A percentile compares a stretch with the other conserved stretches of the same genome.
Evolutionary conservation across 768 basidiomycete genomes (phyloP).

Genomic region (Mycena olivaceomarginata): DNA sequence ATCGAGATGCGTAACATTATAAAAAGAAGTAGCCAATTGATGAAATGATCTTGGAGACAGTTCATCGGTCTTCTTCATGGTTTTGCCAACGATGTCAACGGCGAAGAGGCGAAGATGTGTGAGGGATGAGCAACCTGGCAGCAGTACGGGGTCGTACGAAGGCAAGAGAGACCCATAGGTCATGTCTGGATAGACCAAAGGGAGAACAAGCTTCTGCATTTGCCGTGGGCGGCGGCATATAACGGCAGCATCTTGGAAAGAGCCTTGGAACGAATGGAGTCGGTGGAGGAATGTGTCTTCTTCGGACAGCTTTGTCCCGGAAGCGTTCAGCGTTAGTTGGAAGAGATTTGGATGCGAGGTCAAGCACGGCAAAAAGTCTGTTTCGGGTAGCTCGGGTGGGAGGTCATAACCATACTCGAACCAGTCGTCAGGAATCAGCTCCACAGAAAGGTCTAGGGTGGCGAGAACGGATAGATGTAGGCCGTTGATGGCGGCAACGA

Average conservation of each 20-base stretch:
- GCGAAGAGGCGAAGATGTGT: neutral
- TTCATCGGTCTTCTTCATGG: neutral
- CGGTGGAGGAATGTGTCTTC: neutral
- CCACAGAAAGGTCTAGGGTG: neutral
- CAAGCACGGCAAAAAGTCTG: neutral
- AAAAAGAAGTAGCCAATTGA: neutral
- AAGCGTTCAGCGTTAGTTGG: neutral
- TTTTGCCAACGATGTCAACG: neutral
- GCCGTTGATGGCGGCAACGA: neutral
- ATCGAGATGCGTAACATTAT: neutral
- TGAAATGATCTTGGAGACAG: neutral
- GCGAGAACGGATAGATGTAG: neutral
- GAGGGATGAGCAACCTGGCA: neutral
- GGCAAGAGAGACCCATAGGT: neutral
- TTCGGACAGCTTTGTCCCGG: neutral
- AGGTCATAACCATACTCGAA: neutral
- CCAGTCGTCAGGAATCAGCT: neutral
- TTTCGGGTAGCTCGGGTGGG: neutral
- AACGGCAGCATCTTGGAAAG: neutral
- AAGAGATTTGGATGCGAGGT: neutral
- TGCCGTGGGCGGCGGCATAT: neutral
- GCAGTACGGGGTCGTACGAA: neutral
- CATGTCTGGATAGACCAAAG: neutral
- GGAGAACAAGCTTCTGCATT: neutral
- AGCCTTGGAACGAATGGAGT: neutral